A percentile compares a stretch with the other conserved stretches of the same genome.
These are phyloP conservation scores for Cladosporium sp. DNA, from an alignment of 2,329 filamentous ascomycete genomes.

Conservation along the genomic window DNA sequence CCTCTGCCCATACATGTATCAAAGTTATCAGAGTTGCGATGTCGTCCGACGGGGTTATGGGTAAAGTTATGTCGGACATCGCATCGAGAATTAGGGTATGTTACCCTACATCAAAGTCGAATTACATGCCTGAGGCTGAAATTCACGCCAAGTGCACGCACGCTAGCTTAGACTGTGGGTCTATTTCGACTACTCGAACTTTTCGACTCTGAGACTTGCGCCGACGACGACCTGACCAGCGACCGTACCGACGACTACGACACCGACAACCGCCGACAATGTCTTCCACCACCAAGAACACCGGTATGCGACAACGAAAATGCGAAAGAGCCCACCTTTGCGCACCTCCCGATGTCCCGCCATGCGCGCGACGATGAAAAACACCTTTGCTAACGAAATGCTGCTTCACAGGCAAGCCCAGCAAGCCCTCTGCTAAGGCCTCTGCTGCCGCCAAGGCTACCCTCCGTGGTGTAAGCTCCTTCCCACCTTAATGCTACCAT, in stretches of 20 bases:
- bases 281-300: conserved; percentile 9
- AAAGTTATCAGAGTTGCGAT: too few species aligned
- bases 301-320: conserved; percentile 6
- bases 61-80: too few species aligned
- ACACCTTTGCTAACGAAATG: conserved; percentile 26
- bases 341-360: neutral
- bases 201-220: conserved; percentile 53
- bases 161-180: too few species aligned
- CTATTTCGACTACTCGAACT: too few species aligned
- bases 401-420: conserved; percentile 33
- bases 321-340: neutral
- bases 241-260: conserved; percentile 8
- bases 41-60: too few species aligned
- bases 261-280: conserved; percentile 8
- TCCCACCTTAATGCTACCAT: conserved; percentile 29
- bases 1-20: too few species aligned
- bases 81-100: too few species aligned
- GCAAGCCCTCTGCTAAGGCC: conserved; percentile 73
- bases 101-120: too few species aligned
- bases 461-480: conserved; percentile 81
- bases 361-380: neutral
- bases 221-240: conserved; percentile 3
- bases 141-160: too few species aligned
- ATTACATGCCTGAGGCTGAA: too few species aligned
- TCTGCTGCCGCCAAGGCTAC: conserved; percentile 91